These are phyloP conservation scores for Agarophyton chilense DNA, from an alignment of 23 red algal genomes.

Conservation along the genomic window DNA sequence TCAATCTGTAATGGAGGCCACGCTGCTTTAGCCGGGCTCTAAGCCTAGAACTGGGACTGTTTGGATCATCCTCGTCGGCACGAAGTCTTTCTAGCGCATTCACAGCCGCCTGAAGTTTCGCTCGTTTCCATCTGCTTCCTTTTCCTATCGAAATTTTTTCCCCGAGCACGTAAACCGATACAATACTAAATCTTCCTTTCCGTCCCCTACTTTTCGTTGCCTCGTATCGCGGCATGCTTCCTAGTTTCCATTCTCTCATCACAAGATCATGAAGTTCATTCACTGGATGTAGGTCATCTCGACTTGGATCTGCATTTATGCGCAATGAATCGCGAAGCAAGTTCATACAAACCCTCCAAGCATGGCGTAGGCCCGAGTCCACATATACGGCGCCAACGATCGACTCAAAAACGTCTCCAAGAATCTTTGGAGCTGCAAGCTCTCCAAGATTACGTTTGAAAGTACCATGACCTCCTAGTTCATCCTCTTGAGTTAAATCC, in stretches of 20 bases:
- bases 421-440: constrained; percentile 68
- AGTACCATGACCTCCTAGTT: constrained; percentile 6
- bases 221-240: constrained; percentile 11
- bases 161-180: constrained; percentile 35
- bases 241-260: constrained; percentile 30
- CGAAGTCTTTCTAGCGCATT: constrained; percentile 32
- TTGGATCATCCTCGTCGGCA: background rate
- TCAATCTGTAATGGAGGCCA: background rate
- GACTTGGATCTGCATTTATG: constrained; percentile 53
- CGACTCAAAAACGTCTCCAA: constrained; percentile 74
- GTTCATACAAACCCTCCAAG: constrained; percentile 58
- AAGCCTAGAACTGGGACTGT: background rate
- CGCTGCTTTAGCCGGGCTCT: background rate
- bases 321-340: constrained; percentile 62
- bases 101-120: constrained; percentile 57
- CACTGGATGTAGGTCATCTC: constrained; percentile 54
- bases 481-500: constrained; percentile 53
- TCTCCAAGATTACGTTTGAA: constrained; percentile 57
- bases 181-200: background rate
- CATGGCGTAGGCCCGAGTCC: constrained; percentile 45
- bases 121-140: constrained; percentile 50
- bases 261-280: constrained; percentile 48
- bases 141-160: constrained; percentile 45
- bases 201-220: background rate
- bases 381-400: constrained; percentile 68